A percentile compares a stretch with the other conserved stretches of the same genome.
phyloP scores from a whole-genome alignment of 495 filamentous ascomycete genomes.

The Tuber melanosporum region DNA sequence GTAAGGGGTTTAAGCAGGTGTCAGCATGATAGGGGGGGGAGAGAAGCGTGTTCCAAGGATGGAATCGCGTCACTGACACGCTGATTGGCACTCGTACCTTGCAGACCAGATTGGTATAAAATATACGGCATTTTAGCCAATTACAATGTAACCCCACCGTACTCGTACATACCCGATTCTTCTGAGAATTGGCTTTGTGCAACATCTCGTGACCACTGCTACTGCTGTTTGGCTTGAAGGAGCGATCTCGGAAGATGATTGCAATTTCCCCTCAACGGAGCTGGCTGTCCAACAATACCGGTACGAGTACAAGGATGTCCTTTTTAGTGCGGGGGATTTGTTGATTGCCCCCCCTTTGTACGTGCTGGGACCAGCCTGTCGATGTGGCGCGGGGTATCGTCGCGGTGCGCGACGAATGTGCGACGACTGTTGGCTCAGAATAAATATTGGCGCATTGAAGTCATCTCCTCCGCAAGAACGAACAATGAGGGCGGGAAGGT shows the following conservation, averaged over 20 bases:
- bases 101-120: not conserved
- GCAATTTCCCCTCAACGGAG: not conserved
- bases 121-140: not conserved
- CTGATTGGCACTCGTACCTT: slow-evolving; percentile 2
- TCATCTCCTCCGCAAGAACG: not conserved
- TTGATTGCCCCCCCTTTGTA: not conserved
- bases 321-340: not conserved
- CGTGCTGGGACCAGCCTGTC: not conserved
- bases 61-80: not conserved
- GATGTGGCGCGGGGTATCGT: not conserved
- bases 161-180: not conserved
- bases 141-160: not conserved
- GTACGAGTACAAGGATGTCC: not conserved
- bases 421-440: slow-evolving; percentile 23
- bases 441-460: not conserved
- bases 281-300: not conserved
- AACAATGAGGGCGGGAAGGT: not conserved
- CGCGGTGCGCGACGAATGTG: slow-evolving; percentile 4
- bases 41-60: not conserved
- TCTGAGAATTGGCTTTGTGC: not conserved
- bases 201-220: not conserved
- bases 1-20: not conserved
- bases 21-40: not conserved
- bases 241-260: not conserved
- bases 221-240: not conserved